Evolutionary conservation across 495 filamentous ascomycete genomes (phyloP), one percentile per base, ranked within the genome.

Genomic region (Aspergillus sclerotiicarbonarius): DNA sequence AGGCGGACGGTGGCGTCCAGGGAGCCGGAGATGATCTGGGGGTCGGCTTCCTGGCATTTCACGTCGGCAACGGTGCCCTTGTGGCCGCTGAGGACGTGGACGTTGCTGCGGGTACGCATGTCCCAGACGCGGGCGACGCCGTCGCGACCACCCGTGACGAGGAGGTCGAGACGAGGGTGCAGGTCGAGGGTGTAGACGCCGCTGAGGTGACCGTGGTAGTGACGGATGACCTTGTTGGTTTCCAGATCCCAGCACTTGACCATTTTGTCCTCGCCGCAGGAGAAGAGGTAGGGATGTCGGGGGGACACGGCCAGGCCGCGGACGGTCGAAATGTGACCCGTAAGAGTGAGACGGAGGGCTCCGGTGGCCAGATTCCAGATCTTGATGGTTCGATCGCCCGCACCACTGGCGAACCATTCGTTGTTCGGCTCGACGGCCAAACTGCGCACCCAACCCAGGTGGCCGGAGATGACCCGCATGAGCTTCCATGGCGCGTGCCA

Each of bases 231-330:
- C 73, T 96, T 96, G 72, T 99, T 99, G 8, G 90, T 94, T 69
- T 99, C 95, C 63, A 99, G 73, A 77, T 99, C 95, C 95, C 95
- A 99, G 77, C 95, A 98, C 74, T 98, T 98, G 35, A 99, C 95
- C 91, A 96, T 97, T 82, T 99, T 99, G 71, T 99, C 95, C 72
- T 99, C 95, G 51, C 90, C 95, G 64, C 95, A 98, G 13, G 90
- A 96, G 73, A 98, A 99, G 33, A 99, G 82, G 69, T 99, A 99
- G 2, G 95, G 95, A 71, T 99, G 95, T 51, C 95, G 80, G 15
- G 92, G 90, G 4, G 91, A 96, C 7, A 99, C 90, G 0, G 93
- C 95, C 49, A 99, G 59, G 7, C 95, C 95, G 46, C 95, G 87
- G 15, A 99, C 95, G 7, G 93, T 95, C 41, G 91, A 96, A 58